Base-by-base conservation (phyloP, 2,329 filamentous ascomycete species). In the Calonectria crousiana region DNA sequence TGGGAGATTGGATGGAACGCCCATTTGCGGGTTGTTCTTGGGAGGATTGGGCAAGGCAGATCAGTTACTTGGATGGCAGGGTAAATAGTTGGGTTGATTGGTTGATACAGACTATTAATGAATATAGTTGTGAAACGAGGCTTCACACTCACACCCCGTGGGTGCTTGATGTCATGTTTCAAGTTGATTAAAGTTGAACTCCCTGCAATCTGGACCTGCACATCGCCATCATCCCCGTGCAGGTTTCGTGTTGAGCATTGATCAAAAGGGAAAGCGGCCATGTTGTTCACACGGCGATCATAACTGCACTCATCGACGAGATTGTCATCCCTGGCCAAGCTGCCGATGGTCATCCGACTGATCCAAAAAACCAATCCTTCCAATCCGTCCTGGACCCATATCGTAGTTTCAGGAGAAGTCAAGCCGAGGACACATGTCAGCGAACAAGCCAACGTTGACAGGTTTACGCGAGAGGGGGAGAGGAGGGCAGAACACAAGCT, bases 71-170 rank as follows among this genome's bases (percentile, higher is more conserved):
- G 75, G 73, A 62, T 71, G 78, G 52, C 60, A 70, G 67, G 41
- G 51, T 73, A 64, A 67, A 69, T 49, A 78, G 75, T 72, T n/a
- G 51, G 73, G 51, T 44, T 75, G 53, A 72, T 77, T 60, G 53
- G 53, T 65, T 76, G 69, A 79, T 74, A 78, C 72, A 81, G 74
- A 80, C 79, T 81, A 80, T 79, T 80, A 81, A 80, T 80, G 79
- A 80, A 80, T 75, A 81, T 80, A 80, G 78, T 79, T 74, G 76
- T 79, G 76, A 76, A 77, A 76, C 64, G 28, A 67, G 34, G n/a
- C 56, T 52, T 60, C 23, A 9, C 67, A 47, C 38, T 52, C 66
- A 52, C 66, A 44, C 41, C 20, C 20, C n/a, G 67, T 67, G 52
- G 41, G 71, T 73, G 67, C 34, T 41, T 30, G 32, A 32, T 62